These are phyloP conservation scores for Cryptococcus maquisensis DNA, from an alignment of 1,284 basidiomycete species.

Conservation along the genomic window DNA sequence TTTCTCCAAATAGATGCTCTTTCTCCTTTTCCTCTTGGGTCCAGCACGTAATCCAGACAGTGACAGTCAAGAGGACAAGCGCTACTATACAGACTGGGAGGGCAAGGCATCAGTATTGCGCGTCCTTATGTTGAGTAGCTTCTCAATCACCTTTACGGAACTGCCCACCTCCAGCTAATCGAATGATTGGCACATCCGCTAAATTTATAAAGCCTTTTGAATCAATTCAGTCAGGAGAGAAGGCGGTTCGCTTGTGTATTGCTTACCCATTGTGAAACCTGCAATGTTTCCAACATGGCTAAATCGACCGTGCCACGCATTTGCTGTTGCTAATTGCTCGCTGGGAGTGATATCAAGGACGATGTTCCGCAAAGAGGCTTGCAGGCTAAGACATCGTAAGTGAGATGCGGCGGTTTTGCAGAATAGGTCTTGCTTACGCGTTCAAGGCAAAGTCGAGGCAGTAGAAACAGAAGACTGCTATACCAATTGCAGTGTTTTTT, in stretches of 20 bases:
- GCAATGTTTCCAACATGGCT: constrained; percentile 90
- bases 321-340: constrained; percentile 81
- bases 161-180: constrained; percentile 82
- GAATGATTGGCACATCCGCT: constrained; percentile 65
- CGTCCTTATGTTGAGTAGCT: background rate
- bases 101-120: background rate
- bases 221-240: background rate
- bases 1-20: constrained; percentile 48
- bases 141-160: constrained; percentile 65
- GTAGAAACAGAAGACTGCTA: constrained; percentile 90
- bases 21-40: constrained; percentile 71
- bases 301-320: constrained; percentile 98
- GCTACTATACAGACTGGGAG: constrained; percentile 74
- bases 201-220: constrained; percentile 77
- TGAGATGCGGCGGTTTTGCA: background rate
- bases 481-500: constrained; percentile 65
- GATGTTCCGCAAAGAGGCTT: constrained; percentile 87
- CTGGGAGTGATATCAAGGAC: constrained; percentile 83
- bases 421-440: constrained; percentile 37
- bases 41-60: constrained; percentile 82
- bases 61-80: constrained; percentile 69
- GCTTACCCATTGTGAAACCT: constrained; percentile 76
- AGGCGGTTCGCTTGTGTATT: constrained; percentile 20
- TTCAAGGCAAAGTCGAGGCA: constrained; percentile 93
- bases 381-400: constrained; percentile 56